Evolutionary conservation across 345 rosid species (phyloP), one percentile per base, ranked within the genome.

Genomic region (Hibiscus syriacus): DNA sequence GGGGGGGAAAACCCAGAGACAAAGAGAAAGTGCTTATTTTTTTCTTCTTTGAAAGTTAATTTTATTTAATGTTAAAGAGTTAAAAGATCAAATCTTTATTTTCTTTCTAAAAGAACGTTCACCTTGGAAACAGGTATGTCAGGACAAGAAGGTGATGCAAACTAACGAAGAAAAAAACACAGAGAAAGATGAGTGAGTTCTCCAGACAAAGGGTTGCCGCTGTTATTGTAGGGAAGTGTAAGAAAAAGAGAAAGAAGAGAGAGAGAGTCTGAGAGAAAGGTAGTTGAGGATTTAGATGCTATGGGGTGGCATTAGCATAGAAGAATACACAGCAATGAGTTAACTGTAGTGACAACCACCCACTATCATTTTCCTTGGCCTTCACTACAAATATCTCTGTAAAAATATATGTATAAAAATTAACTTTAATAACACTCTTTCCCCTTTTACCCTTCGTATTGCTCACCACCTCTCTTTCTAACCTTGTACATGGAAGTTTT

Each of bases 361-460:
- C 82, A 83, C 80, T 70, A 74, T 84, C 82, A 79, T 74, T 86
- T 87, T 86, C 85, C 92, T 82, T 87, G 22, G 78, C 72, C 83
- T 84, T 83, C 94, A 87, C 87, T 81, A 36, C 80, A 66, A 58
- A 66, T 56, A 45, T 66, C 60, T 29, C 12, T 25, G 30, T 5
- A 39, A 61, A 56, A 57, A 57, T 25, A 34, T 4, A 52, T 34
- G 74, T 49, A 45, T 43, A 29, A n/a, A n/a, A n/a, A n/a, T n/a
- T n/a, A n/a, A n/a, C n/a, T n/a, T n/a, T n/a, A n/a, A n/a, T n/a
- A n/a, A 61, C 85, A 67, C 82, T 79, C 85, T 79, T 86, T 77
- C 84, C 89, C 25, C 54, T 81, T 85, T 73, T 73, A 61, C 73
- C 84, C 83, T 63, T 58, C n/a, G 16, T 1, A 22, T 23, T 38